A percentile compares a stretch with the other conserved stretches of the same genome.
phyloP scores from a whole-genome alignment of 768 basidiomycete species.

The Suillus subluteus region DNA sequence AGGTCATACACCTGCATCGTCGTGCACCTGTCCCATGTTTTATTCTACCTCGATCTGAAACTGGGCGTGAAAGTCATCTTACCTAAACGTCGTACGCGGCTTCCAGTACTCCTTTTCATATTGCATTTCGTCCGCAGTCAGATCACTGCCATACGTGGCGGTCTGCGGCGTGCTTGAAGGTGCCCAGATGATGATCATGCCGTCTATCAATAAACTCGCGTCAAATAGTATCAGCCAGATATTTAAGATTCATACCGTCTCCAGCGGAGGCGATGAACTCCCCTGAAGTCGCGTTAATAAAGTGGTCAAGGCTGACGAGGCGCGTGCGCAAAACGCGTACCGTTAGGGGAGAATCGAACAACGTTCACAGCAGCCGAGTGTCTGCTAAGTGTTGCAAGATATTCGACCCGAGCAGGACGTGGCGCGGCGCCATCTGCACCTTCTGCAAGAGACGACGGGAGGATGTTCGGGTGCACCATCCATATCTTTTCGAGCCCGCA shows the following conservation, averaged over 20 bases:
- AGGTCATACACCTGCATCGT: constrained; percentile 97
- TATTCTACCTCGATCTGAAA: constrained; percentile 15
- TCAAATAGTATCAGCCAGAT: constrained; percentile 16
- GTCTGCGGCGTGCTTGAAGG: constrained; percentile 74
- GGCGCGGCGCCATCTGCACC: constrained; percentile 37
- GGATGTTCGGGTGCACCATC: constrained; percentile 93
- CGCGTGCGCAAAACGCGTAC: constrained; percentile 43
- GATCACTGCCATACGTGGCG: constrained; percentile 81
- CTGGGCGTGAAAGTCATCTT: constrained; percentile 22
- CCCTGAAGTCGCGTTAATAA: constrained; percentile 47
- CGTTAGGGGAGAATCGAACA: constrained; percentile 93
- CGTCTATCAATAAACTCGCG: constrained; percentile 57
- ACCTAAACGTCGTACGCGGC: constrained; percentile 84
- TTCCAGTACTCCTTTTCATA: constrained; percentile 97
- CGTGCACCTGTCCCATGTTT: constrained; percentile 64
- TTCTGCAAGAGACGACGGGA: constrained; percentile 60
- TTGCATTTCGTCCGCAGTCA: constrained; percentile 75
- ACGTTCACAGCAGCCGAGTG: constrained; percentile 97
- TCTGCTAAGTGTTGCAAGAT: constrained; percentile 89
- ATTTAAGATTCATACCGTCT: constrained; percentile 68
- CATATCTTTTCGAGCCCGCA: constrained; percentile 61
- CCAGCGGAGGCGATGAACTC: constrained; percentile 95
- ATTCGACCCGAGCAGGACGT: constrained; percentile 89
- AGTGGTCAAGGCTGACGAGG: neutral
- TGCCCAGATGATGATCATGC: constrained; percentile 97